These are phyloP conservation scores for Hericium erinaceus DNA, from an alignment of 768 basidiomycete species.

Conservation along the genomic window DNA sequence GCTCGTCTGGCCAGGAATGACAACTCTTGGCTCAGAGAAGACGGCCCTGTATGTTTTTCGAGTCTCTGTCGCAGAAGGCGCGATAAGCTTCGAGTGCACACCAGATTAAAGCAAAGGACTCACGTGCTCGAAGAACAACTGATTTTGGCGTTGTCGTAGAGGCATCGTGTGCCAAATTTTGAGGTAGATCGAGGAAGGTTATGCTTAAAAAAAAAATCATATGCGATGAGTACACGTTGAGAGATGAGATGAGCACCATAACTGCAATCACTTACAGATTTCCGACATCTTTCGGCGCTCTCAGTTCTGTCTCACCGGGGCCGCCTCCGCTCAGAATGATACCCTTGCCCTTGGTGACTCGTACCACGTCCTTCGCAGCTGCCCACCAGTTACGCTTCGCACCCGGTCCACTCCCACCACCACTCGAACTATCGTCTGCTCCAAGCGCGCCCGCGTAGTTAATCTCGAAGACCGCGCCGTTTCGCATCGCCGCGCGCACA, in stretches of 20 bases:
- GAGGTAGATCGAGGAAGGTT: conserved; percentile 55
- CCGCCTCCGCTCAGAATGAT: conserved; percentile 66
- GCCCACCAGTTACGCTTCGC: conserved; percentile 85
- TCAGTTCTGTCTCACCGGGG: conserved; percentile 47
- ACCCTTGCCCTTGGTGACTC: conserved; percentile 76
- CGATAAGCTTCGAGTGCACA: neutral
- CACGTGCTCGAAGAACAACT: conserved; percentile 64
- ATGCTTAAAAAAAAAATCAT: conserved; percentile 35
- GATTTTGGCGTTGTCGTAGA: conserved; percentile 55
- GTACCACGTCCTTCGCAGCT: conserved; percentile 60
- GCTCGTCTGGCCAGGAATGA: conserved; percentile 34
- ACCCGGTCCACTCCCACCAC: conserved; percentile 41
- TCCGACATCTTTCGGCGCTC: conserved; percentile 63
- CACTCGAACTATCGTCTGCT: conserved; percentile 43
- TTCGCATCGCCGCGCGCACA: conserved; percentile 70
- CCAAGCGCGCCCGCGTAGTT: conserved; percentile 68
- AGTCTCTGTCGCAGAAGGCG: conserved; percentile 41
- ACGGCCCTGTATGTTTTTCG: conserved; percentile 75
- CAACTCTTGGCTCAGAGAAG: conserved; percentile 62
- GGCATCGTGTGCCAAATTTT: conserved; percentile 58
- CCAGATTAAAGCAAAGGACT: conserved; percentile 20
- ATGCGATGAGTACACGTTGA: neutral
- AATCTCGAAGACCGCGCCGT: conserved; percentile 79
- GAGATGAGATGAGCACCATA: neutral
- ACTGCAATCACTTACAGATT: conserved; percentile 45